These are phyloP conservation scores for Heterobasidion parviporum DNA, from an alignment of 1,284 basidiomycete species.

Conservation along the genomic window DNA sequence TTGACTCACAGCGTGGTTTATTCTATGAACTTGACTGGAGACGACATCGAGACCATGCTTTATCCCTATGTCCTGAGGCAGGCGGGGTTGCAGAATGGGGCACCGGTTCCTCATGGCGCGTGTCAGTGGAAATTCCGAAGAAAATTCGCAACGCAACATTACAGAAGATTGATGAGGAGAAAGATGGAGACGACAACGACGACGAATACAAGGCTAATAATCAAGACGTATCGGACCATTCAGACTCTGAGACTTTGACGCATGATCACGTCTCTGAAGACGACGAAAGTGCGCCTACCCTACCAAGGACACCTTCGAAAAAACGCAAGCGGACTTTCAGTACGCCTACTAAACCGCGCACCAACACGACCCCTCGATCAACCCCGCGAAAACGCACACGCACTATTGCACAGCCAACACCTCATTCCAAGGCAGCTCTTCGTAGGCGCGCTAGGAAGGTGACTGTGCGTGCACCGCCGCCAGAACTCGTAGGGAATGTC, in stretches of 20 bases:
- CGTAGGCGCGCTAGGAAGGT: constrained; percentile 29
- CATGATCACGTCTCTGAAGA: constrained; percentile 10
- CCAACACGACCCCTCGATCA: constrained; percentile 11
- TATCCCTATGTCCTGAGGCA: constrained; percentile 21
- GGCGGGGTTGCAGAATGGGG: constrained; percentile 5
- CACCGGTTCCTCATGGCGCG: constrained; percentile 8
- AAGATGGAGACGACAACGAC: constrained; percentile 9
- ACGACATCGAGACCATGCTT: constrained; percentile 31
- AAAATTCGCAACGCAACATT: background rate
- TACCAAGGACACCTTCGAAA: constrained; percentile 15
- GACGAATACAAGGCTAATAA: constrained; percentile 11
- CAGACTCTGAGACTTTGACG: background rate
- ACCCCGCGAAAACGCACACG: constrained; percentile 20
- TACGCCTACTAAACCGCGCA: constrained; percentile 14
- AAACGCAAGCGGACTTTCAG: constrained; percentile 17
- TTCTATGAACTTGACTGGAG: constrained; percentile 60
- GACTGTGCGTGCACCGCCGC: constrained; percentile 26
- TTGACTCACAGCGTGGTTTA: constrained; percentile 48
- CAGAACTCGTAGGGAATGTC: constrained; percentile 18
- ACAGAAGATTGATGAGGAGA: constrained; percentile 2
- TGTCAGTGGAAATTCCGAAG: constrained; percentile 7
- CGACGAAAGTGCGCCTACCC: constrained; percentile 1
- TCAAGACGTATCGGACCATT: background rate
- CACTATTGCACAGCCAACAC: constrained; percentile 46
- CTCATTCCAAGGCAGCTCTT: constrained; percentile 58